Percentiles rank a stretch among this genome's conserved stretches.
phyloP scores from a whole-genome alignment of 495 filamentous ascomycete genomes.

The Aspergillus avenaceus region DNA sequence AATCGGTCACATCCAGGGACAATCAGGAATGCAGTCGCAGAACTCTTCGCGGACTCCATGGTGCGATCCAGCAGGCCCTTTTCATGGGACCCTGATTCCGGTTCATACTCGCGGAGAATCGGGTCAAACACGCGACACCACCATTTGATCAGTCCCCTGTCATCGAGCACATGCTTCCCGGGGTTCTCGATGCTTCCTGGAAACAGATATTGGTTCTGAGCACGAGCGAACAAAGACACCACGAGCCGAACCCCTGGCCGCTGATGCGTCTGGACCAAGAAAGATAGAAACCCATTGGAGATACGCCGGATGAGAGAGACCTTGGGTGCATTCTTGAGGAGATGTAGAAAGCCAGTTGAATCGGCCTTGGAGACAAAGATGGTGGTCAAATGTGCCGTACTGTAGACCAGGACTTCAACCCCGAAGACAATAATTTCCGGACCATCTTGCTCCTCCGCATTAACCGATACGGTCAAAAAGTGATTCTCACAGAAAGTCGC shows the following conservation, averaged over 20 bases:
- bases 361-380: constrained; percentile 97
- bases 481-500: constrained; percentile 84
- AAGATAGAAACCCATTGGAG: constrained; percentile 68
- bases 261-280: constrained; percentile 63
- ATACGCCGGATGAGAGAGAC: constrained; percentile 72
- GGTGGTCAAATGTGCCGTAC: constrained; percentile 73
- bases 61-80: constrained; percentile 39
- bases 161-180: constrained; percentile 90
- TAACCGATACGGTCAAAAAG: constrained; percentile 67
- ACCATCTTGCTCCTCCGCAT: constrained; percentile 25
- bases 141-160: constrained; percentile 85
- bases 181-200: constrained; percentile 82
- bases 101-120: constrained; percentile 48
- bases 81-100: constrained; percentile 35
- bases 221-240: constrained; percentile 86
- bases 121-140: constrained; percentile 88
- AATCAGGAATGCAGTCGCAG: constrained; percentile 67
- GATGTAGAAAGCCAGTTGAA: constrained; percentile 81
- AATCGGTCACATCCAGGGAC: constrained; percentile 79
- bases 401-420: constrained; percentile 61
- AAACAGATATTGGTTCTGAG: constrained; percentile 93
- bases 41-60: constrained; percentile 34
- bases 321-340: constrained; percentile 55
- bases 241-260: constrained; percentile 68
- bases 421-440: constrained; percentile 59